A percentile compares a stretch with the other conserved stretches of the same genome.
phyloP scores from a whole-genome alignment of 2,329 filamentous ascomycete species.

The Alternaria sp. region DNA sequence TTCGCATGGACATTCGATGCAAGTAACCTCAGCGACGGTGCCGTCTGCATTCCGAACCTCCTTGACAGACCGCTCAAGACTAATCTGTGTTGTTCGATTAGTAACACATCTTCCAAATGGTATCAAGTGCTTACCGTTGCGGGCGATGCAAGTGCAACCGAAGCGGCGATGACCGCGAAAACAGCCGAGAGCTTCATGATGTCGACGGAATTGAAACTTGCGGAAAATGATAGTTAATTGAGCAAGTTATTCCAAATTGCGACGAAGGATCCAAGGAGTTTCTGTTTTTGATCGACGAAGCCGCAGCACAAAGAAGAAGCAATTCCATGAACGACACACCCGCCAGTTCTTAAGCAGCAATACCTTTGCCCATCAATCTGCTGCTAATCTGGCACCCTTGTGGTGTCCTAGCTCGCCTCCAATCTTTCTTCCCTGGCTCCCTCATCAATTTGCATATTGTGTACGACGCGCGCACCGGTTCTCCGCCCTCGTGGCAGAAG shows the following conservation, averaged over 20 bases:
- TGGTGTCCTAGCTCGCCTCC: constrained; percentile 8
- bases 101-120: background rate
- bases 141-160: constrained; percentile 36
- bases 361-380: constrained; percentile 28
- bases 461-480: constrained; percentile 25
- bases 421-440: constrained; percentile 2
- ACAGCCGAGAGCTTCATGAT: constrained; percentile 41
- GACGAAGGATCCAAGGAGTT: background rate
- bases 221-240: background rate
- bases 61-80: constrained; percentile 33
- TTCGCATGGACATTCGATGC: constrained; percentile 40
- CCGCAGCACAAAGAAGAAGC: background rate
- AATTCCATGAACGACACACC: background rate
- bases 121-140: constrained; percentile 29
- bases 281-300: background rate
- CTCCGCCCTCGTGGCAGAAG: constrained; percentile 35
- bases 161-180: constrained; percentile 28
- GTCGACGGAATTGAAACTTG: background rate
- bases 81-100: constrained; percentile 26
- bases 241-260: background rate
- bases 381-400: constrained; percentile 23
- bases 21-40: constrained; percentile 19
- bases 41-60: constrained; percentile 25
- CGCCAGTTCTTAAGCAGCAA: constrained; percentile 25
- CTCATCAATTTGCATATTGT: constrained; percentile 25